Percentiles rank a stretch among this genome's conserved stretches.
phyloP scores from a whole-genome alignment of 2,329 filamentous ascomycete genomes.

The Penicillium olsonii region DNA sequence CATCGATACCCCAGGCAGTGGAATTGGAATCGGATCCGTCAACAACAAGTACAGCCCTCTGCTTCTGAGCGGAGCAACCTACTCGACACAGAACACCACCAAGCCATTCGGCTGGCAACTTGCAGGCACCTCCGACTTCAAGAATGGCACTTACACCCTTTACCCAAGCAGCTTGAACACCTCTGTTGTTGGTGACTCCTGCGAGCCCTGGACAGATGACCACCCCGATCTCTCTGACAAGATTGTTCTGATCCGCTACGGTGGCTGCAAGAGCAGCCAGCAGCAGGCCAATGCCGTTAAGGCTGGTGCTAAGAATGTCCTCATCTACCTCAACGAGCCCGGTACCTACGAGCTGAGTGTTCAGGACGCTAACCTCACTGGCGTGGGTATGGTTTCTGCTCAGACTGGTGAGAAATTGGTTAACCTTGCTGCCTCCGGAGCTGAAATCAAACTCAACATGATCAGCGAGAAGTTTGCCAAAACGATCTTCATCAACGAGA shows the following conservation, averaged over 20 bases:
- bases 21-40: constrained; percentile 49
- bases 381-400: constrained; percentile 17
- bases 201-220: constrained; percentile 43
- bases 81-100: constrained; percentile 27
- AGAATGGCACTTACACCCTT: constrained; percentile 47
- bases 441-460: constrained; percentile 17
- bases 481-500: constrained; percentile 14
- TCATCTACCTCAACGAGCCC: constrained; percentile 59
- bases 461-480: constrained; percentile 7
- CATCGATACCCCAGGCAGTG: constrained; percentile 6
- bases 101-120: constrained; percentile 37
- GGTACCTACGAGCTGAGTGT: constrained; percentile 6
- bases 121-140: constrained; percentile 34
- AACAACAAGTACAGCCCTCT: constrained; percentile 37
- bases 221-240: constrained; percentile 60
- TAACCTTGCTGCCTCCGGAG: constrained; percentile 10
- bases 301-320: constrained; percentile 61
- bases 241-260: constrained; percentile 63
- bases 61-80: constrained; percentile 27
- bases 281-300: constrained; percentile 58
- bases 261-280: constrained; percentile 57
- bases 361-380: constrained; percentile 5
- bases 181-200: constrained; percentile 53
- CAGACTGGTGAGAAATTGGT: constrained; percentile 17
- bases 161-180: constrained; percentile 55